Conservation (phyloP, 352 stramenopile species). For the Labyrinthula sp. region DNA sequence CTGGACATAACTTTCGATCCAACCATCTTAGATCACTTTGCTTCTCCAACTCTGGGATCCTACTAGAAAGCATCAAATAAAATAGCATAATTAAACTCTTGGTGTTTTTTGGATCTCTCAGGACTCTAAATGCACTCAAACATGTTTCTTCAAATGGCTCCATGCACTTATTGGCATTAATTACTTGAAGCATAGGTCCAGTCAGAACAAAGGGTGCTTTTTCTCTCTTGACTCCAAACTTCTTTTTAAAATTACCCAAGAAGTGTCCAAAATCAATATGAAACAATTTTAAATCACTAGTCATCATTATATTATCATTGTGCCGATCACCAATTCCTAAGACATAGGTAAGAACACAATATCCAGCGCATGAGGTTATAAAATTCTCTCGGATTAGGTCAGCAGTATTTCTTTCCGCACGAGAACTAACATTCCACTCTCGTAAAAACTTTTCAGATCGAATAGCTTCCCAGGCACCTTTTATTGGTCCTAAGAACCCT, state of each 20-base stretch:
- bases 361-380: constrained; percentile 57
- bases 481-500: neutral
- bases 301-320: constrained; percentile 85
- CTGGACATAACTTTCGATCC: constrained; percentile 32
- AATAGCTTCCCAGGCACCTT: constrained; percentile 19
- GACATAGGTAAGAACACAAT: constrained; percentile 74
- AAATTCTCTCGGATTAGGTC: constrained; percentile 74
- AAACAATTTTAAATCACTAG: constrained; percentile 68
- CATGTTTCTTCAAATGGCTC: constrained; percentile 41
- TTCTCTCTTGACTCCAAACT: constrained; percentile 65
- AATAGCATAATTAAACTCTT: constrained; percentile 38
- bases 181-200: constrained; percentile 53
- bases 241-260: constrained; percentile 77
- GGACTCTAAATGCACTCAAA: constrained; percentile 34
- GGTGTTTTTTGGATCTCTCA: constrained; percentile 29
- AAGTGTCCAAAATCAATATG: constrained; percentile 90
- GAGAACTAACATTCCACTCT: constrained; percentile 29
- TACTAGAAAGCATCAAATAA: constrained; percentile 34
- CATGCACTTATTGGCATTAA: constrained; percentile 52
- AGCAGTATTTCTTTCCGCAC: constrained; percentile 39
- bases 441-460: constrained; percentile 29
- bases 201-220: constrained; percentile 71
- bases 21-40: constrained; percentile 35
- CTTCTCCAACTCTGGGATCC: constrained; percentile 34
- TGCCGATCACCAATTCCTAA: constrained; percentile 72